A percentile compares a stretch with the other conserved stretches of the same genome.
Conservation (phyloP, 495 filamentous ascomycete species). For the Neurospora sp. region DNA sequence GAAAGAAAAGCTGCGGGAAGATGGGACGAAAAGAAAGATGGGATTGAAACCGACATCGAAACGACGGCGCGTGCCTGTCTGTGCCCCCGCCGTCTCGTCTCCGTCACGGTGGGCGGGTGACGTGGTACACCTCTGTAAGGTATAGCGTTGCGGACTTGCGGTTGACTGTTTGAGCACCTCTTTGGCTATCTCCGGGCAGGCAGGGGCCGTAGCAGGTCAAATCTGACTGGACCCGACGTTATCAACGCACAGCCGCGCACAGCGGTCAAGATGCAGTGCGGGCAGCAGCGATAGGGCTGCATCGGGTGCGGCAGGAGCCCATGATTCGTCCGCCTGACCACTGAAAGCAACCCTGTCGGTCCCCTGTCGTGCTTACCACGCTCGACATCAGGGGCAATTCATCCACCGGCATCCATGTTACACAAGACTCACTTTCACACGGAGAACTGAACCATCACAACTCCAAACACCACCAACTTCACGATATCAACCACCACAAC, state of each 20-base stretch:
- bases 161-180: neutral
- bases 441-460: neutral
- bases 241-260: neutral
- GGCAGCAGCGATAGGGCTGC: neutral
- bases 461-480: neutral
- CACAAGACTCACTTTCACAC: neutral
- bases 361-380: neutral
- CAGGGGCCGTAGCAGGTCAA: neutral
- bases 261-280: neutral
- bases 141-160: neutral
- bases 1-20: neutral
- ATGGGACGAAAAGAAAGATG: neutral
- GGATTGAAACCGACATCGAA: neutral
- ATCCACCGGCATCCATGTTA: no score
- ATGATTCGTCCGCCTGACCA: neutral
- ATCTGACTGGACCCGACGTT: neutral
- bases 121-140: neutral
- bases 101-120: neutral
- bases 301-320: neutral
- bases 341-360: neutral
- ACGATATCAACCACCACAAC: neutral
- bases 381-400: neutral
- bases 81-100: neutral
- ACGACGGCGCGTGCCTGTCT: neutral
- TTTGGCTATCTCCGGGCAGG: neutral